Evolutionary conservation across 2,329 filamentous ascomycete genomes (phyloP), one percentile per base, ranked within the genome.

Genomic region (Colletotrichum tropicale): DNA sequence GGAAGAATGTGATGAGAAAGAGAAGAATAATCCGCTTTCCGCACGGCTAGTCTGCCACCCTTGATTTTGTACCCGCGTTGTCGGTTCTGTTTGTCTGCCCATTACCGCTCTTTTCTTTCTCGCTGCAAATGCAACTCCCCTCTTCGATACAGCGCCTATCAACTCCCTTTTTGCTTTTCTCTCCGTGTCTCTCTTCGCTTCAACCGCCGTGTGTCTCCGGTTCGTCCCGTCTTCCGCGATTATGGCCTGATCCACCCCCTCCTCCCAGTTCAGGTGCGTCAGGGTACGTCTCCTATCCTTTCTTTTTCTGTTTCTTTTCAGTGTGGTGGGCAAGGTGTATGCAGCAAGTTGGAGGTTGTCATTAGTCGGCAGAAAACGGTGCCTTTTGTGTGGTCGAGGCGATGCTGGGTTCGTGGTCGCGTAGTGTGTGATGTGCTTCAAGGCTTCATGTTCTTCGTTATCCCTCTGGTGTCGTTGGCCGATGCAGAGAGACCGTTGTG

Each of bases 381-480:
- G 58, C 30, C 38, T 48, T 56, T 66, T 62, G 12, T 15, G n/a
- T 34, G 43, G 43, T 73, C 73, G 28, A 65, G 43, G 30, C 58
- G 55, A 36, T 67, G 62, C 62, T 64, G 43, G 60, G 70, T 38
- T 74, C 74, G 52, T 76, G 34, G 65, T 76, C 32, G 70, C 61
- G 61, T 66, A n/a, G 58, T 61, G 58, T 32, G 38, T 48, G 38
- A 12, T 13, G 70, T 75, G 70, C 69, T 64, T 61, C 16, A 76
- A 56, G 24, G 74, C 65, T 70, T 70, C 71, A 74, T 76, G 30
- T 74, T 76, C 60, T 70, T 76, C 74, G 65, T 76, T 67, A 38
- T 61, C 65, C 58, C 71, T 75, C 74, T 70, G 48, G 28, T 65
- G 18, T 48, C 65, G 48, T 21, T 66, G 60, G 28, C 16, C 43